Conservation (phyloP, 108 stramenopile genomes). For the Cyclotella baltica region DNA sequence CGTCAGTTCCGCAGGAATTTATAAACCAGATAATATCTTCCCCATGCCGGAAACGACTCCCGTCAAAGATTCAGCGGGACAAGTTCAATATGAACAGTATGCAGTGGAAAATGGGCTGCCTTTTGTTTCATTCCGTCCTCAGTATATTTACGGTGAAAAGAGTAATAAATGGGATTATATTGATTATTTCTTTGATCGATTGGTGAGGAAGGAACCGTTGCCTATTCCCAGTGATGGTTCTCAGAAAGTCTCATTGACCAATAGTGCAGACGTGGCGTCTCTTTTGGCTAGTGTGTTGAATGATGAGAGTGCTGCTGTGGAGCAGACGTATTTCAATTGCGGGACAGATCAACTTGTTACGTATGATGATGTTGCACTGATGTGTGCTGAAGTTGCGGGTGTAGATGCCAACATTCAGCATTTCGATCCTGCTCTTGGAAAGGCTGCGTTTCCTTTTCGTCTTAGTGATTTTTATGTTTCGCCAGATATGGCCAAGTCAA, state of each 20-base stretch:
- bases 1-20: constrained; percentile 83
- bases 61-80: constrained; percentile 79
- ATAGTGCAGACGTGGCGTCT: constrained; percentile 83
- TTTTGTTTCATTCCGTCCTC: constrained; percentile 82
- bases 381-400: constrained; percentile 87
- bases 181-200: constrained; percentile 87
- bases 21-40: constrained; percentile 70
- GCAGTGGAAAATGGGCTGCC: constrained; percentile 74
- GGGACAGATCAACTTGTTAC: constrained; percentile 75
- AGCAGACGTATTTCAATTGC: constrained; percentile 85
- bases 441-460: constrained; percentile 85
- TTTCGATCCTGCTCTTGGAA: constrained; percentile 72
- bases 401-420: constrained; percentile 67
- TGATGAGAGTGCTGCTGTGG: constrained; percentile 74
- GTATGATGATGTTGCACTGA: constrained; percentile 78
- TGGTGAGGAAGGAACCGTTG: constrained; percentile 64
- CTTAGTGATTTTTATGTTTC: constrained; percentile 81
- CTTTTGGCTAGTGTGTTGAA: constrained; percentile 74
- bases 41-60: constrained; percentile 88
- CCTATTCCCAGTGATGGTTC: constrained; percentile 83
- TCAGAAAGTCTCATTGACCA: constrained; percentile 83
- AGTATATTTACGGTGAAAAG: constrained; percentile 86
- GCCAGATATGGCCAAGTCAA: constrained; percentile 76
- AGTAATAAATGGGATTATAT: constrained; percentile 87
- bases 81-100: constrained; percentile 70